Base-by-base conservation (phyloP, 148 eudicot genomes). In the Amaranthus palmeri region DNA sequence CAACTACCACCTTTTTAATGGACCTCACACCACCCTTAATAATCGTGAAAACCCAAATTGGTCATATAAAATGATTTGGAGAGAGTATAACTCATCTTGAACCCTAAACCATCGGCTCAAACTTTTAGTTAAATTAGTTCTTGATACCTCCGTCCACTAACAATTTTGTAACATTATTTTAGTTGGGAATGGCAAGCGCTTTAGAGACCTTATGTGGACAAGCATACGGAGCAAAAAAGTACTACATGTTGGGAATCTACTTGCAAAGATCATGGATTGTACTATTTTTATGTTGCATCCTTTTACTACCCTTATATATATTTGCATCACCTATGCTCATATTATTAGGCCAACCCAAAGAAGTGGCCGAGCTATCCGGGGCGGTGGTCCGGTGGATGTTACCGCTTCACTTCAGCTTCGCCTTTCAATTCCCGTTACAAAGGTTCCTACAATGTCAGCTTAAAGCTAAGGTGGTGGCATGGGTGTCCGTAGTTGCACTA, bases 161-260 rank as follows among this genome's bases (percentile, higher is more conserved):
- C 36, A 25, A 25, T 25, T 25, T 25, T 25, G 36, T 25, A 25
- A 25, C 36, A 25, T 25, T 0, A 25, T 25, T 25, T 25, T 25
- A 85, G 88, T 56, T 85, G 10, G 86, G 88, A 13, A 85, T 83
- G 84, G 86, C 83, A 15, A 83, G 86, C 48, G 89, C 89, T 13
- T 63, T 81, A 15, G 88, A 86, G 72, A 86, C 86, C 0, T 66
- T 84, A 63, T 84, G 87, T 40, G 87, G 85, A 36, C 89, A 83
- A 67, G 89, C 89, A 18, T 86, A 43, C 15, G 89, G 89, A 1
- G 86, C 89, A 9, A 83, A 79, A 53, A 79, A 79, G 18, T 79
- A 83, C 74, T 70, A 83, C 66, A 83, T 86, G 89, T 15, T 86
- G 8, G 89, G 86, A 4, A 43, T 83, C 15, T 86, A 86, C 70